A percentile compares a stretch with the other conserved stretches of the same genome.
Conservation (phyloP, 2,329 filamentous ascomycete species). For the Botrytis paeoniae region DNA sequence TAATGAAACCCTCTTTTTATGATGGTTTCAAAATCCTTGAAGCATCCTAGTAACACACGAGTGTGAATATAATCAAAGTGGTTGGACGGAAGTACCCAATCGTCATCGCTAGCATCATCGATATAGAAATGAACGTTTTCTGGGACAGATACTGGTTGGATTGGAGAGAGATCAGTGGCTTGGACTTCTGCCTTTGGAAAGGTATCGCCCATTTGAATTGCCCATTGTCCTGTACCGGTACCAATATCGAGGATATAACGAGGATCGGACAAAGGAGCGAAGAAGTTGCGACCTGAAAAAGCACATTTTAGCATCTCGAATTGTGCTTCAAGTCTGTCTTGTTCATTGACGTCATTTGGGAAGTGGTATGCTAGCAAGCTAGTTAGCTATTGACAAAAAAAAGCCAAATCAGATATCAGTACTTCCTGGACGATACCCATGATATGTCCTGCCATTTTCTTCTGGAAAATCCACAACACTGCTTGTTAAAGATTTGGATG, state of each 20-base stretch:
- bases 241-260: constrained; percentile 41
- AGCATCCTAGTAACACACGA: constrained; percentile 38
- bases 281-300: constrained; percentile 40
- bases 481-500: constrained; percentile 25
- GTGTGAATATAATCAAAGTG: constrained; percentile 60
- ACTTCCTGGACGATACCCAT: constrained; percentile 20
- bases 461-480: constrained; percentile 29
- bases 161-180: constrained; percentile 65
- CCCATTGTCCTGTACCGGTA: constrained; percentile 57
- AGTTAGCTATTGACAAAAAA: neutral
- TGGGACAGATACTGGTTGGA: constrained; percentile 64
- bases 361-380: constrained; percentile 31
- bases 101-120: constrained; percentile 38
- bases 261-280: constrained; percentile 43
- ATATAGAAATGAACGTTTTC: constrained; percentile 73
- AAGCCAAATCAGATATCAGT: neutral
- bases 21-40: constrained; percentile 45
- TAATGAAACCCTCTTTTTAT: constrained; percentile 49
- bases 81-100: constrained; percentile 45
- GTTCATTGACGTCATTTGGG: constrained; percentile 50
- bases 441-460: constrained; percentile 34
- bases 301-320: constrained; percentile 45
- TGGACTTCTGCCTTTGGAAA: constrained; percentile 58
- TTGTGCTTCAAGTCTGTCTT: constrained; percentile 49
- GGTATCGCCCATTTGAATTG: constrained; percentile 57